These are phyloP conservation scores for Coniochaeta sp. DNA, from an alignment of 2,329 filamentous ascomycete species.

Conservation along the genomic window DNA sequence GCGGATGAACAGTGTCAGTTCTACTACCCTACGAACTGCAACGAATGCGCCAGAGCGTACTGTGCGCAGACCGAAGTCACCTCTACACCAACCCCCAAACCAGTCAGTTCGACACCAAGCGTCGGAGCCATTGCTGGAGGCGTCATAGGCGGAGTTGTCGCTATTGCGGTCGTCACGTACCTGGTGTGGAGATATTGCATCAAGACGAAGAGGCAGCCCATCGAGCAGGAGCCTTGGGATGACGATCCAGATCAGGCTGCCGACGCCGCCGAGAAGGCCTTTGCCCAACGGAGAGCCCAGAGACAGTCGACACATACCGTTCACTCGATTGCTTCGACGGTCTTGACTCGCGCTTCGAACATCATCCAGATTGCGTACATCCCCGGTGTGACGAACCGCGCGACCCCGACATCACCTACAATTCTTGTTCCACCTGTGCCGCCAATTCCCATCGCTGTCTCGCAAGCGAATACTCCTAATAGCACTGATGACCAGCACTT, in stretches of 20 bases:
- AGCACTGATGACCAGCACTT: constrained; percentile 75
- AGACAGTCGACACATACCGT: constrained; percentile 79
- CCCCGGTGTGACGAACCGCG: constrained; percentile 89
- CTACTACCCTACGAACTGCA: constrained; percentile 36
- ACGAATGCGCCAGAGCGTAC: constrained; percentile 37
- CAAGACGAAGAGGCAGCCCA: constrained; percentile 65
- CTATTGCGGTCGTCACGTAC: constrained; percentile 67
- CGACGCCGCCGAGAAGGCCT: constrained; percentile 42
- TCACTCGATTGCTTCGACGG: constrained; percentile 87
- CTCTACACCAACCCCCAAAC: constrained; percentile 7
- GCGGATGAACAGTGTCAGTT: constrained; percentile 35
- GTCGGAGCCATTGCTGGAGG: constrained; percentile 85
- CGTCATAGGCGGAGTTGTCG: constrained; percentile 75
- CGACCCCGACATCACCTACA: constrained; percentile 72
- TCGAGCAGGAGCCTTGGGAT: constrained; percentile 44
- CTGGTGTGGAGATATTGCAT: constrained; percentile 84
- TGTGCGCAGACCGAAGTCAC: constrained; percentile 25
- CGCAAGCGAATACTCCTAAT: constrained; percentile 46
- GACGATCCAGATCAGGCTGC: constrained; percentile 44
- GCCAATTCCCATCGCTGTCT: constrained; percentile 68
- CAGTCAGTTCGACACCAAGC: constrained; percentile 46
- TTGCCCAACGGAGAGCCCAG: constrained; percentile 46
- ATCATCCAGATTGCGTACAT: constrained; percentile 99
- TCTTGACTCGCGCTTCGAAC: constrained; percentile 92
- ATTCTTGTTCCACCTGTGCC: constrained; percentile 87